phyloP scores from a whole-genome alignment of 495 filamentous ascomycete species.

The Daldinia concentrica region DNA sequence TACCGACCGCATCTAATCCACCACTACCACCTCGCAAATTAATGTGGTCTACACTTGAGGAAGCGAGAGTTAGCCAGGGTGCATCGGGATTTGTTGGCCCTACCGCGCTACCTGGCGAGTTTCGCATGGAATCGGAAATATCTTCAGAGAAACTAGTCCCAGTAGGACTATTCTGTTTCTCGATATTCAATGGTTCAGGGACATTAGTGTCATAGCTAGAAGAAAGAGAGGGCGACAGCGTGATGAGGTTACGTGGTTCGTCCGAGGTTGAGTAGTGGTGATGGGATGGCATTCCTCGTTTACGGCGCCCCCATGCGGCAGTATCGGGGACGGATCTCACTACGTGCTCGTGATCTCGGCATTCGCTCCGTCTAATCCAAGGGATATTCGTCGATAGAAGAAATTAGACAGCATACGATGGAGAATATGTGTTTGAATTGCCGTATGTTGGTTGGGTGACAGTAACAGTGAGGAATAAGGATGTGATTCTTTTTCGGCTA shows the following conservation, averaged over 20 bases:
- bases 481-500: slow-evolving; percentile 44
- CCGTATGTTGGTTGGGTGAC: slow-evolving; percentile 40
- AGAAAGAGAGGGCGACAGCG: slow-evolving; percentile 6
- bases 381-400: slow-evolving; percentile 14
- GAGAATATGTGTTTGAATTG: slow-evolving; percentile 37
- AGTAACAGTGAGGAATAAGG: slow-evolving; percentile 38
- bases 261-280: slow-evolving; percentile 29
- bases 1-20: slow-evolving; percentile 23
- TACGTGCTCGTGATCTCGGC: slow-evolving; percentile 43
- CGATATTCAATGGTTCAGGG: slow-evolving; percentile 28
- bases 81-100: slow-evolving; percentile 41
- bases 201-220: slow-evolving; percentile 24
- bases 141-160: slow-evolving; percentile 34
- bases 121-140: slow-evolving; percentile 40
- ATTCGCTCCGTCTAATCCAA: slow-evolving; percentile 36
- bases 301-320: slow-evolving; percentile 42
- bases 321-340: slow-evolving; percentile 40
- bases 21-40: slow-evolving; percentile 26
- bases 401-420: slow-evolving; percentile 30
- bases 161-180: slow-evolving; percentile 32
- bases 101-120: slow-evolving; percentile 28
- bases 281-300: slow-evolving; percentile 44
- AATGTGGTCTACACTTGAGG: slow-evolving; percentile 36
- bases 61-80: slow-evolving; percentile 34
- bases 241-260: slow-evolving; percentile 30